These are phyloP conservation scores for Tuctoria greenei DNA, from an alignment of 176 grass and related monocot species.

Conservation along the genomic window DNA sequence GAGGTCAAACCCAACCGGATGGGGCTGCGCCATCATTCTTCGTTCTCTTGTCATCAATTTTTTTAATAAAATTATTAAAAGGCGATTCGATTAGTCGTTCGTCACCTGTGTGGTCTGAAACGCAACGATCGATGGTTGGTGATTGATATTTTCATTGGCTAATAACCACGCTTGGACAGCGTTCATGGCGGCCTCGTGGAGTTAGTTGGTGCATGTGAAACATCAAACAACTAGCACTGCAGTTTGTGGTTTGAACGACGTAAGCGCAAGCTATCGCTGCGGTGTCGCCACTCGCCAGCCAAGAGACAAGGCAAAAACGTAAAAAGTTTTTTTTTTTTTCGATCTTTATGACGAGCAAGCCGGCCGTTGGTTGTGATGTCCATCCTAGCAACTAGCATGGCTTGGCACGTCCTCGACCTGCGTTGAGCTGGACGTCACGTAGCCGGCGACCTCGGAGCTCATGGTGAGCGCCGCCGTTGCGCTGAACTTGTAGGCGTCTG, in stretches of 20 bases:
- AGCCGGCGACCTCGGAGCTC: not conserved
- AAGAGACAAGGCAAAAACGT: no score
- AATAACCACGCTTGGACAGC: conserved; percentile 8
- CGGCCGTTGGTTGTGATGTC: no score
- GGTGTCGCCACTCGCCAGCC: no score
- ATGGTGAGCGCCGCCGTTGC: not conserved
- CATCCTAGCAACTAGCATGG: not conserved
- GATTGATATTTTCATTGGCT: not conserved
- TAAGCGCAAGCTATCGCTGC: no score
- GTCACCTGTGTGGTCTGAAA: not conserved
- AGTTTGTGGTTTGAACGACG: no score
- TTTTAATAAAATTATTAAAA: not conserved
- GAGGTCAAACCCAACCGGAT: not conserved
- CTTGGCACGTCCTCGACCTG: not conserved
- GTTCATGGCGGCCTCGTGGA: not conserved
- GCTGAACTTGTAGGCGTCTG: not conserved
- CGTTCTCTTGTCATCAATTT: not conserved
- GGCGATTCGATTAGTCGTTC: not conserved
- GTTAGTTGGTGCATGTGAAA: no score
- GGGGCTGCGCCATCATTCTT: not conserved
- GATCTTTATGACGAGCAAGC: no score
- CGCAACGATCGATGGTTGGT: not conserved
- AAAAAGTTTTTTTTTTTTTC: no score
- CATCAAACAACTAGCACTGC: no score
- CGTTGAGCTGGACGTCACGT: not conserved